phyloP scores from a whole-genome alignment of 305 asterid genomes.

The Fraxinus latifolia region DNA sequence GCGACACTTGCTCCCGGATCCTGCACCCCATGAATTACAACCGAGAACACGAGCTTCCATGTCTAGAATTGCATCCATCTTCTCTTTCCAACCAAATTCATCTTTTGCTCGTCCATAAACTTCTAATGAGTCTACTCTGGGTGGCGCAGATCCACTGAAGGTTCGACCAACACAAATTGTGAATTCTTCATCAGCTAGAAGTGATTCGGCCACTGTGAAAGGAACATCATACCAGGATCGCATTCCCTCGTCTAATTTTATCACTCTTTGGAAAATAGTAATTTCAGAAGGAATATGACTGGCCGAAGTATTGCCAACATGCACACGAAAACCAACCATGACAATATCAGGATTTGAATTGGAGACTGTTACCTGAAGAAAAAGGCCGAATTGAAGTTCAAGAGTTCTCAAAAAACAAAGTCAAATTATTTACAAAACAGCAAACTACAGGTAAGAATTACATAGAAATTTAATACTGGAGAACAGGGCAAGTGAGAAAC shows the following conservation, averaged over 20 bases:
- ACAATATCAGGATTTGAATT: conserved; percentile 97
- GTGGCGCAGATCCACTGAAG: conserved; percentile 73
- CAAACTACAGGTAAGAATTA: not conserved
- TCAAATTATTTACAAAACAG: conserved; percentile 4
- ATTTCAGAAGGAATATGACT: conserved; percentile 92
- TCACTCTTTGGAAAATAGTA: conserved; percentile 75
- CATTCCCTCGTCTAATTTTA: conserved; percentile 95
- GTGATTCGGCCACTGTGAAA: conserved; percentile 95
- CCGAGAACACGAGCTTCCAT: conserved; percentile 91
- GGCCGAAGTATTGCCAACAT: conserved; percentile 87
- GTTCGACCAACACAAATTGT: conserved; percentile 81
- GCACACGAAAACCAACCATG: conserved; percentile 94
- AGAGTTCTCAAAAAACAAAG: conserved; percentile 16
- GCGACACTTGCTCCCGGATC: conserved; percentile 69
- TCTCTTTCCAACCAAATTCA: conserved; percentile 99
- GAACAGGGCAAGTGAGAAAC: not conserved
- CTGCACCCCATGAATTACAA: conserved; percentile 59
- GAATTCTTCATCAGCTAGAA: conserved; percentile 93
- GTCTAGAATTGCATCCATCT: conserved; percentile 93
- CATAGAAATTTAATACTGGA: not conserved
- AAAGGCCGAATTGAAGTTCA: conserved; percentile 20
- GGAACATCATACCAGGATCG: conserved; percentile 99
- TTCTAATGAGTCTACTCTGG: conserved; percentile 92
- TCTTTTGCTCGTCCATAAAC: conserved; percentile 98
- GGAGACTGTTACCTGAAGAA: conserved; percentile 69